phyloP scores from a whole-genome alignment of 345 rosid genomes.

The Carallia brachiata region DNA sequence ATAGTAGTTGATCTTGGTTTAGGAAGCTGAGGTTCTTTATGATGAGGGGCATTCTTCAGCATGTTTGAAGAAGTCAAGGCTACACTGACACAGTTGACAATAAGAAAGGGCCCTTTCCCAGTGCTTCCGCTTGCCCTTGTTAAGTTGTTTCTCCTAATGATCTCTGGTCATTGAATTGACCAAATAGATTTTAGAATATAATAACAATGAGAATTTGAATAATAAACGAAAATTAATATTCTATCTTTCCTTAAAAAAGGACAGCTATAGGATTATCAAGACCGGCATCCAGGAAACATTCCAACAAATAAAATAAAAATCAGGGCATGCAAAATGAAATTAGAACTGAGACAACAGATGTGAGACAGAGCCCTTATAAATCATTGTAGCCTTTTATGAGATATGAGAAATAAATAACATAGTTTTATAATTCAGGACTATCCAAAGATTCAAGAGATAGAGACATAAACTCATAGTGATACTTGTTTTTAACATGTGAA shows the following conservation, averaged over 20 bases:
- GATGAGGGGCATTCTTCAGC: constrained; percentile 21
- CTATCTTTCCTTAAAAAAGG: no score
- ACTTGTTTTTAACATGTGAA: no score
- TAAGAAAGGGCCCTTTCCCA: constrained; percentile 21
- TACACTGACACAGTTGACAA: constrained; percentile 20
- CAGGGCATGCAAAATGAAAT: constrained; percentile 2
- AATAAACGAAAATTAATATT: no score
- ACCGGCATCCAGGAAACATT: constrained; percentile 18
- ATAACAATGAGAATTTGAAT: no score
- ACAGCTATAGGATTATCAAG: constrained; percentile 6
- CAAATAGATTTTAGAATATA: neutral
- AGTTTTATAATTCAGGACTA: no score
- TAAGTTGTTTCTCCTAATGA: constrained; percentile 3
- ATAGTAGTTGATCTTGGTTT: constrained; percentile 27
- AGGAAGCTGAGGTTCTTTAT: constrained; percentile 13
- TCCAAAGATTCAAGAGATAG: no score
- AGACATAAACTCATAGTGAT: no score
- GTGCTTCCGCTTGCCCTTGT: constrained; percentile 14
- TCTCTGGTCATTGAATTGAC: constrained; percentile 16
- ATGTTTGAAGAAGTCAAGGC: constrained; percentile 22
- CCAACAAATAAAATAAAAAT: constrained; percentile 13
- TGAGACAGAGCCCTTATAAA: neutral
- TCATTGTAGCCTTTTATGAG: no score
- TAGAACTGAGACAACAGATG: constrained; percentile 15
- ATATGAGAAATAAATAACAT: no score